Evolutionary conservation across 306 rosid genomes (phyloP), one percentile per base, ranked within the genome.

Genomic region (Glycine tomentella): DNA sequence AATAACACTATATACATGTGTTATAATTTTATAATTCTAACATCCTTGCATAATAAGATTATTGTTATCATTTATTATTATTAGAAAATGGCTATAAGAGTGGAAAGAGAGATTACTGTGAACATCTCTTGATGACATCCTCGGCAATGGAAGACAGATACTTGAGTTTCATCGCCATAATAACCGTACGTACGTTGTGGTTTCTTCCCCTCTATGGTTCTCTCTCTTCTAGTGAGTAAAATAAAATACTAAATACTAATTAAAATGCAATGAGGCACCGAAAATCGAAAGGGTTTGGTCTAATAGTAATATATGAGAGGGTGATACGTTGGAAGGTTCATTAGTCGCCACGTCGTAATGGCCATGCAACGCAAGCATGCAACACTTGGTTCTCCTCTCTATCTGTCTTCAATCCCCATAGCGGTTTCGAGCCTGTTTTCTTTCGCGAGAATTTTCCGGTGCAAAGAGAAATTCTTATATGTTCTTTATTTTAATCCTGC

Each of bases 141-240:
- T 87, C 80, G 6, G 84, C 86, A 69, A 69, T 74, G 78, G 90
- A 87, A 55, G 90, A 87, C 4, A 87, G 86, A 58, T 87, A 84
- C 80, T 84, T 87, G 67, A 84, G 86, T 79, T 87, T 87, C 74
- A 68, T 78, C 68, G 81, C 85, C 87, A 84, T 87, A 42, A 42
- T 42, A 77, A 74, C 77, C 74, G 63, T 20, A 62, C 72, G 61
- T 56, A 14, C 11, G 80, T 46, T 16, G 81, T 53, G 75, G 76
- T 83, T 72, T 76, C 75, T 63, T 44, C 25, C 14, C 36, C 72
- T 73, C 51, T 52, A 7, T 42, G 11, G 17, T 49, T 33, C 61
- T 51, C n/a, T 80, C 84, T 85, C 10, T 11, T 25, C 9, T 15
- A n/a, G 36, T 38, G 44, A 17, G 59, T 33, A 61, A 63, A 25